Base-by-base conservation (phyloP, 148 eudicot genomes). In the Chenopodium album region DNA sequence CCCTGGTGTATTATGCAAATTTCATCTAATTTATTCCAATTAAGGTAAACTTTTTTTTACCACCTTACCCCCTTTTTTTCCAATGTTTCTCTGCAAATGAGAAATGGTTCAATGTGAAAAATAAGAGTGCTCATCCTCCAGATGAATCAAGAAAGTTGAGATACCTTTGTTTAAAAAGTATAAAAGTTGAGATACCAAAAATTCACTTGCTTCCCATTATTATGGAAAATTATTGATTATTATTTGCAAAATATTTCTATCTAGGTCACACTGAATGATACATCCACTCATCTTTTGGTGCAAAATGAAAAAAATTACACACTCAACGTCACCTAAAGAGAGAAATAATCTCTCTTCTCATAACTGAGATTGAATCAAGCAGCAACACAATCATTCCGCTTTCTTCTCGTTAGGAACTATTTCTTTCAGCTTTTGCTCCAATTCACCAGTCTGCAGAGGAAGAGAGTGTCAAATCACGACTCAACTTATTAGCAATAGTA, bases 341-440 rank as follows among this genome's bases (percentile, higher is more conserved):
- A 48, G n/a, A 34, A 60, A 62, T 23, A 60, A 10, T 60, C 20
- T 11, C 75, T 34, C 22, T 34, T 73, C 34, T 41, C 64, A 44
- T 14, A 75, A 7, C 20, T 17, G 66, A 63, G 65, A 77, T 59
- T 46, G 71, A 82, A 29, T 71, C 75, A 13, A 11, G 12, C 20
- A 22, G 16, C 16, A 16, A 60, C 34, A 62, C 19, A 9, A 52
- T 76, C 77, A 84, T 50, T 81, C 87, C 1, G 84, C 73, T 83
- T 85, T 85, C 83, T 81, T 26, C 31, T 84, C 75, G 28, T 41
- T 34, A 22, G 65, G n/a, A 83, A 64, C 79, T 9, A 81, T 20
- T 60, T 80, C 90, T 76, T 88, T 85, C 84, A 91, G 90, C 85
- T 85, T 91, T 46, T 89, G 89, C 87, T 84, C 78, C 74, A 91